Conservation (phyloP, 768 basidiomycete species). For the Leucocoprinus leucothites region DNA sequence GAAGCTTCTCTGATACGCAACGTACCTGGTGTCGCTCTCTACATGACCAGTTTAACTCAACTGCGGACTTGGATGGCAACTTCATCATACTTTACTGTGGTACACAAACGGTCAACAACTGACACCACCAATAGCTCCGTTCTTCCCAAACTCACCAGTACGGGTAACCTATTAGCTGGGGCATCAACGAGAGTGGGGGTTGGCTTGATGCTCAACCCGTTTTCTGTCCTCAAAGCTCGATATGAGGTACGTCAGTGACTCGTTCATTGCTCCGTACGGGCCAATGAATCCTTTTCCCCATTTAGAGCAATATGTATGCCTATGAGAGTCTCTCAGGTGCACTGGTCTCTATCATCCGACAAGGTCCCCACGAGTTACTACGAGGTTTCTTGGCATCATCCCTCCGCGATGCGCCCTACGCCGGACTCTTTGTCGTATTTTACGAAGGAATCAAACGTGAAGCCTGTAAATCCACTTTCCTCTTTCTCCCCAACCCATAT, state of each 20-base stretch:
- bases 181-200: slow-evolving; percentile 78
- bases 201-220: slow-evolving; percentile 84
- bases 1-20: slow-evolving; percentile 78
- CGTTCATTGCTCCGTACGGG: background rate
- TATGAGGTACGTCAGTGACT: slow-evolving; percentile 65
- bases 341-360: slow-evolving; percentile 54
- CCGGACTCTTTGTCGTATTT: slow-evolving; percentile 83
- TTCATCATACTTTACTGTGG: slow-evolving; percentile 62
- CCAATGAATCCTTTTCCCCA: background rate
- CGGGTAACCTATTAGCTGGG: slow-evolving; percentile 85
- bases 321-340: slow-evolving; percentile 64
- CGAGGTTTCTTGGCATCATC: slow-evolving; percentile 87
- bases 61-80: slow-evolving; percentile 74
- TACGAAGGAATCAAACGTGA: slow-evolving; percentile 87
- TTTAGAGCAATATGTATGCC: slow-evolving; percentile 72
- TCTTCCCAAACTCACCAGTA: slow-evolving; percentile 65
- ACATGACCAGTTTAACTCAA: slow-evolving; percentile 85
- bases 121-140: slow-evolving; percentile 31
- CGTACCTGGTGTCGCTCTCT: slow-evolving; percentile 89
- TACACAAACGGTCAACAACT: slow-evolving; percentile 20
- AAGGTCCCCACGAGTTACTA: slow-evolving; percentile 77
- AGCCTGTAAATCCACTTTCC: slow-evolving; percentile 41
- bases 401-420: slow-evolving; percentile 92
- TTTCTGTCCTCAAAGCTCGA: slow-evolving; percentile 88
- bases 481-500: background rate